phyloP scores from a whole-genome alignment of 2,329 filamentous ascomycete species.

The Aspergillus alliaceus region DNA sequence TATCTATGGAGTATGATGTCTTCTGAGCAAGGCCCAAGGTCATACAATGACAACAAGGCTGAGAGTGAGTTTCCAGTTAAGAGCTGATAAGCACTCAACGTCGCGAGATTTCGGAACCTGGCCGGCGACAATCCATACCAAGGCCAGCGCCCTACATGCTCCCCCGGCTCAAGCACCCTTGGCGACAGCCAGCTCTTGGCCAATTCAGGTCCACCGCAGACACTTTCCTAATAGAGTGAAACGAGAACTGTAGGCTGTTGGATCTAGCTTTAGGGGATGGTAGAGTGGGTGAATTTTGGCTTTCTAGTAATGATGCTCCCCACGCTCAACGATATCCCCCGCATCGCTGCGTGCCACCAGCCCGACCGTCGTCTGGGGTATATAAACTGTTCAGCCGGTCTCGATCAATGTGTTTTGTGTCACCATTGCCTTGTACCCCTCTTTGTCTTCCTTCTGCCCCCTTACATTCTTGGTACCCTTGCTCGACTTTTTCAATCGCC shows the following conservation, averaged over 20 bases:
- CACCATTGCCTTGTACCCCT: neutral
- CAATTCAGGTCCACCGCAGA: neutral
- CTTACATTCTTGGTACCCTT: neutral
- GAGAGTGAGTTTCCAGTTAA: slow-evolving; percentile 1
- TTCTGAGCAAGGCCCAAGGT: neutral
- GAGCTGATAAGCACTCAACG: slow-evolving; percentile 4
- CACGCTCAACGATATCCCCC: neutral
- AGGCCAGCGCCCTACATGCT: neutral
- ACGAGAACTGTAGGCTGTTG: neutral
- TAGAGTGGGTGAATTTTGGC: neutral
- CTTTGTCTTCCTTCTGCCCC: neutral
- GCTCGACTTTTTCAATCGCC: neutral
- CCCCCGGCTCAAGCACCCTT: neutral
- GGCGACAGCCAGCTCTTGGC: slow-evolving; percentile 1
- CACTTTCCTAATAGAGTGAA: neutral
- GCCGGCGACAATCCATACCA: neutral
- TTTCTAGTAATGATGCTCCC: neutral
- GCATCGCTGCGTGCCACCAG: neutral
- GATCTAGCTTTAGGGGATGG: neutral
- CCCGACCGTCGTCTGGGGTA: neutral
- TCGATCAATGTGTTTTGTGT: neutral
- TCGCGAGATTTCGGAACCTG: neutral
- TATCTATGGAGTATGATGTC: no score
- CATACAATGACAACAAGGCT: neutral
- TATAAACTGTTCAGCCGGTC: neutral